Conservation (phyloP, 768 basidiomycete genomes). For the Cubamyces lactineus region DNA sequence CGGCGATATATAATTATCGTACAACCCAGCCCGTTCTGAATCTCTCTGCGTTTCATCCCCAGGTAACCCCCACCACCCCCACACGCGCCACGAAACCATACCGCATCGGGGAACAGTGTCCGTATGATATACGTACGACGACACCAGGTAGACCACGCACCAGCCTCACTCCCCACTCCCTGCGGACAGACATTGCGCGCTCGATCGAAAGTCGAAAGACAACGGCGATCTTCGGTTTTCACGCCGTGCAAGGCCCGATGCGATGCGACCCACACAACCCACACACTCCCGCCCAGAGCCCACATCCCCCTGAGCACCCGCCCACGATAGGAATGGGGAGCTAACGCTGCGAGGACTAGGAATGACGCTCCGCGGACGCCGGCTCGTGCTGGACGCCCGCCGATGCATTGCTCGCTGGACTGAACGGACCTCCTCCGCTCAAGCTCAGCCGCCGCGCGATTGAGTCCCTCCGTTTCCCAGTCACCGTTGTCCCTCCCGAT, state of each 20-base stretch:
- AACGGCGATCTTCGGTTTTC: constrained; percentile 10
- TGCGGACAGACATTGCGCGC: constrained; percentile 20
- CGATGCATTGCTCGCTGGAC: constrained; percentile 12
- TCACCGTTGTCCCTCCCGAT: constrained; percentile 2
- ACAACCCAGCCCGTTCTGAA: constrained; percentile 1
- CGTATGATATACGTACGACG: not conserved
- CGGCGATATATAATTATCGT: not conserved
- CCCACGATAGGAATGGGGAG: no score
- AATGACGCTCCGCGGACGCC: constrained; percentile 31
- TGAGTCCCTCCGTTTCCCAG: constrained; percentile 35
- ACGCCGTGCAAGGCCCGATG: constrained; percentile 14
- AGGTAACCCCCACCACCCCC: constrained; percentile 1
- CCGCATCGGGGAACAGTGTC: not conserved
- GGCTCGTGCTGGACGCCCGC: constrained; percentile 23
- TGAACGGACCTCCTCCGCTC: constrained; percentile 32
- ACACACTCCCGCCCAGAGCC: no score
- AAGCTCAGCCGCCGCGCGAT: constrained; percentile 37
- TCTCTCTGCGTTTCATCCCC: constrained; percentile 8
- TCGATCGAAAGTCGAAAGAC: constrained; percentile 18
- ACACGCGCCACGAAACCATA: not conserved
- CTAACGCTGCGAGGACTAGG: constrained; percentile 13
- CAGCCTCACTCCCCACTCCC: no score
- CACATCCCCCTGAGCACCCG: no score
- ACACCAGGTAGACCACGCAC: not conserved
- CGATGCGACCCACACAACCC: not conserved